These are phyloP conservation scores for Globisporangium ultimum DNA, from an alignment of 352 stramenopile genomes.

Conservation along the genomic window DNA sequence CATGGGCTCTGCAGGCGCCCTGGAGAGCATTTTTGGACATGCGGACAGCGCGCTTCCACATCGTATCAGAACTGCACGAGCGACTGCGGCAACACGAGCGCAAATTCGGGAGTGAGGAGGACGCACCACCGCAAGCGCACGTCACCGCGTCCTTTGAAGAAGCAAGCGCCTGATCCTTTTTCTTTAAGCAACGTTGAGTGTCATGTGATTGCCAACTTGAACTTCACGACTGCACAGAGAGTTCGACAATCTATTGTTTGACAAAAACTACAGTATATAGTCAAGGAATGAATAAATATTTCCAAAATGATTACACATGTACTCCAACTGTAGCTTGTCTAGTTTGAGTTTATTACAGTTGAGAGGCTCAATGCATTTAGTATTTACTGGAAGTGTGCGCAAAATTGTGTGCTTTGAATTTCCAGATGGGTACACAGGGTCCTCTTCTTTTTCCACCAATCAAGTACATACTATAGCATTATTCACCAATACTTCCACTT, in stretches of 20 bases:
- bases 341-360: background rate
- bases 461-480: background rate
- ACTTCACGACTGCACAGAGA: background rate
- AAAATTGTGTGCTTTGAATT: background rate
- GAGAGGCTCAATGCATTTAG: background rate
- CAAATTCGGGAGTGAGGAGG: conserved; percentile 8
- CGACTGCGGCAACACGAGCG: background rate
- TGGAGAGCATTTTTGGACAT: background rate
- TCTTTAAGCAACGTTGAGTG: background rate
- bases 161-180: background rate
- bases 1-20: no score
- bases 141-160: background rate
- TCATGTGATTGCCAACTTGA: conserved; percentile 10
- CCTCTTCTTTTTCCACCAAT: conserved; percentile 2
- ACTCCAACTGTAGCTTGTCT: background rate
- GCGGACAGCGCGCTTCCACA: conserved; percentile 6
- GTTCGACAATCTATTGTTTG: background rate
- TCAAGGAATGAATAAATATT: no score
- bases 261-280: background rate
- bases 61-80: background rate
- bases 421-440: conserved; percentile 8
- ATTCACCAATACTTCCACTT: background rate
- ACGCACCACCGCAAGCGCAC: background rate
- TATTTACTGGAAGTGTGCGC: background rate
- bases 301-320: background rate